Percentiles rank a stretch among this genome's conserved stretches.
These are phyloP conservation scores for Ambrosia hybrid DNA, from an alignment of 140 eudicot genomes.

Conservation along the genomic window DNA sequence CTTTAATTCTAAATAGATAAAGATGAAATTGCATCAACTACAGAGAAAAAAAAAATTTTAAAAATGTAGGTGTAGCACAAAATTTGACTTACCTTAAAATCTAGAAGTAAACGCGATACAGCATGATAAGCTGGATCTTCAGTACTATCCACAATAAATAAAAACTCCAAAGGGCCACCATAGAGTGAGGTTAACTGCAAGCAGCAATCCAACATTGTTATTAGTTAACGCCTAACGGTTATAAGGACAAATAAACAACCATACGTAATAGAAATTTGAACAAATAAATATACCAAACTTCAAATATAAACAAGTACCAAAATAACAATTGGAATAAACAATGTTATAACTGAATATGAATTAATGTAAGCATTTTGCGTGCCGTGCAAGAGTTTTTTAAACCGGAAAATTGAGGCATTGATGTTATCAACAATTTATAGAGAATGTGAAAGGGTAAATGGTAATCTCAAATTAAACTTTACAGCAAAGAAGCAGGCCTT, in stretches of 20 bases:
- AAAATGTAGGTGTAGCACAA: background rate
- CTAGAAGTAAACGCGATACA: conserved; percentile 59
- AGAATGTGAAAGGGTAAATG: background rate
- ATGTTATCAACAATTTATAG: background rate
- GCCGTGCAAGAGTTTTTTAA: too few species aligned
- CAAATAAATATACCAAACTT: background rate
- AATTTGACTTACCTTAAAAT: conserved; percentile 54
- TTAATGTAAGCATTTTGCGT: too few species aligned
- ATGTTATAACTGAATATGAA: too few species aligned
- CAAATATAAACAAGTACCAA: background rate
- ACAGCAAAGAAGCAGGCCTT: background rate
- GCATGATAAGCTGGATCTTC: conserved; percentile 90
- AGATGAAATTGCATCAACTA: background rate
- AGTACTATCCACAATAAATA: conserved; percentile 72
- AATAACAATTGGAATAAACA: too few species aligned
- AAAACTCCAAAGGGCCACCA: conserved; percentile 84
- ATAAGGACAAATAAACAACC: conserved; percentile 6
- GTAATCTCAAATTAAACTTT: background rate
- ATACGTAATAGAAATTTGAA: background rate
- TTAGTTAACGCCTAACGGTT: background rate
- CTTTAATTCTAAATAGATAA: too few species aligned
- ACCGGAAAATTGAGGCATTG: background rate
- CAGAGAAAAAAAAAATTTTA: background rate
- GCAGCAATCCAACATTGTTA: conserved; percentile 14
- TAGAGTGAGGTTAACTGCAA: conserved; percentile 79